Evolutionary conservation across 2,329 filamentous ascomycete genomes (phyloP).

Genomic region (Hypocreales sp.): DNA sequence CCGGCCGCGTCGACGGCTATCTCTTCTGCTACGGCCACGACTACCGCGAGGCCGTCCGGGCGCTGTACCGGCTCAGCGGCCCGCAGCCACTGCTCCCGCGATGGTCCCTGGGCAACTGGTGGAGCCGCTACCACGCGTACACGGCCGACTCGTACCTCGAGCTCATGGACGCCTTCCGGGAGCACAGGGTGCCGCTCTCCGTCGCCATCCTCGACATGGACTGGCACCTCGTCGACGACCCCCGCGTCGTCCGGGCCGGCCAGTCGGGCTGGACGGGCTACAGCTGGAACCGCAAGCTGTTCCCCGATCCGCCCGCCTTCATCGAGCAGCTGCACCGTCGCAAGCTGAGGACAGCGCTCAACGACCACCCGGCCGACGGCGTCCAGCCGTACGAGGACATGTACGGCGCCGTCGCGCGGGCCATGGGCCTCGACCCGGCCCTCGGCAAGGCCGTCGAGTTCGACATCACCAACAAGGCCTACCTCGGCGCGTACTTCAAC

Average conservation of each 20-base stretch:
- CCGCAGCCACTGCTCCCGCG: slow-evolving; percentile 38
- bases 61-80: slow-evolving; percentile 39
- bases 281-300: slow-evolving; percentile 17
- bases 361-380: slow-evolving; percentile 47
- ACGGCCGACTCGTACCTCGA: slow-evolving; percentile 35
- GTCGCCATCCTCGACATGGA: slow-evolving; percentile 52
- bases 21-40: slow-evolving; percentile 44
- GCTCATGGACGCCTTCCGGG: slow-evolving; percentile 39
- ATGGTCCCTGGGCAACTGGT: slow-evolving; percentile 49
- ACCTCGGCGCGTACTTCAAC: slow-evolving; percentile 41
- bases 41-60: slow-evolving; percentile 35
- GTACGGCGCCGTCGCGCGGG: slow-evolving; percentile 37
- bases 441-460: slow-evolving; percentile 36
- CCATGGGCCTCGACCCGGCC: slow-evolving; percentile 32
- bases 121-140: slow-evolving; percentile 47
- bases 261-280: slow-evolving; percentile 26
- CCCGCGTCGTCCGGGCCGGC: slow-evolving; percentile 28
- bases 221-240: slow-evolving; percentile 41
- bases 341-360: slow-evolving; percentile 38
- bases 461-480: slow-evolving; percentile 35
- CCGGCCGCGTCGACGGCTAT: slow-evolving; percentile 35
- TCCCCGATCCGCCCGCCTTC: slow-evolving; percentile 39
- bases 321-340: slow-evolving; percentile 32
- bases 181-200: slow-evolving; percentile 35
- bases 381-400: slow-evolving; percentile 38